Evolutionary conservation across 1,139 yeast species (phyloP), one percentile per base, ranked within the genome.

Genomic region (Candida labiduridarum): DNA sequence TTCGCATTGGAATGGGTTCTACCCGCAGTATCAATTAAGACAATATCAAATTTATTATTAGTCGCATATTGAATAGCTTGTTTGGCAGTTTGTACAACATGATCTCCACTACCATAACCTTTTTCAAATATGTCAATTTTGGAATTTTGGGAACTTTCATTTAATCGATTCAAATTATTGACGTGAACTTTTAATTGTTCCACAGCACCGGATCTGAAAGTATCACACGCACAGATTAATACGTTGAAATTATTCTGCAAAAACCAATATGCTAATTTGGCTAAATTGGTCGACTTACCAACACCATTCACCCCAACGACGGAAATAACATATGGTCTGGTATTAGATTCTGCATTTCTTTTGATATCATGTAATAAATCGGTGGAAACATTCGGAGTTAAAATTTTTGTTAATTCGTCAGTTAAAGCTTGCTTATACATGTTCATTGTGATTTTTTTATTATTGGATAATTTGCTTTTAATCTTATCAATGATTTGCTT

Each of bases 231-330:
- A 41, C 96, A 96, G 59, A 94, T 88, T 50, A 94, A 77, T 1
- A 94, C 96, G 59, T 83, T 85, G 65, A 89, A 79, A 64, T 92
- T 85, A 67, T 94, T 94, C 65, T 92, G 97, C 51, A 94, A 71
- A 48, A 94, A 77, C 99, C 99, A 94, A 65, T 89, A 95, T 1
- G 97, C 99, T 50, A 94, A 74, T 68, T 92, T 94, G 38, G 98
- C 96, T 54, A 94, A 75, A 62, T 91, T 95, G 3, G 99, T 95
- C 0, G 97, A 92, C 67, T 95, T 94, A 27, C 99, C 99, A 34
- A 94, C 99, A 43, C 99, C 99, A 65, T 94, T 94, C 25, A 94
- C 99, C 33, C 99, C 99, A 31, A 94, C 99, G 16, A 94, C 95
- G 0, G 98, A 91, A 52, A 94, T 90, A 14, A 94, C 97, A 59